A percentile compares a stretch with the other conserved stretches of the same genome.
These are phyloP conservation scores for Amniculicola lignicola DNA, from an alignment of 495 filamentous ascomycete species.

Conservation along the genomic window DNA sequence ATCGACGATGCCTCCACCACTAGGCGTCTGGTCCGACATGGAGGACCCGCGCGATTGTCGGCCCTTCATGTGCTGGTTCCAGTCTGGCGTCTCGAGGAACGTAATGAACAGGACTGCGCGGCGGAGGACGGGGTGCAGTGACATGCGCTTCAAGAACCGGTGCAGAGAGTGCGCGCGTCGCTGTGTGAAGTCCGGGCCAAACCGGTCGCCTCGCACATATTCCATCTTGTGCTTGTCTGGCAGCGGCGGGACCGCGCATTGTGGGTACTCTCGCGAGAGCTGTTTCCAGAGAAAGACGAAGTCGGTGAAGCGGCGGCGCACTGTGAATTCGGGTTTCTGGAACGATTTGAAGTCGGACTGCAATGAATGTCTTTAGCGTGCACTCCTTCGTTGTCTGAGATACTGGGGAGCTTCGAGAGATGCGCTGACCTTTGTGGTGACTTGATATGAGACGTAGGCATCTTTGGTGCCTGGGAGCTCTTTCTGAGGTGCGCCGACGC, in stretches of 20 bases:
- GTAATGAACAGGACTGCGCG: slow-evolving; percentile 73
- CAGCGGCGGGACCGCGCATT: slow-evolving; percentile 87
- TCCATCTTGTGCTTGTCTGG: slow-evolving; percentile 99
- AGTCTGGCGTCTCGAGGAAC: slow-evolving; percentile 89
- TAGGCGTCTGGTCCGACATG: slow-evolving; percentile 50
- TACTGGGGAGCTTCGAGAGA: neutral
- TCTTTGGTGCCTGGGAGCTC: slow-evolving; percentile 98
- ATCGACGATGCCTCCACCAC: slow-evolving; percentile 72
- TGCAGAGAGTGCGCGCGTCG: slow-evolving; percentile 86
- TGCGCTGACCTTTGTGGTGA: slow-evolving; percentile 78
- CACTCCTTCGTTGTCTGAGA: neutral
- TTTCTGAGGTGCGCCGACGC: slow-evolving; percentile 76
- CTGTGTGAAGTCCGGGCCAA: slow-evolving; percentile 88
- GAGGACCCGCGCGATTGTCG: slow-evolving; percentile 61
- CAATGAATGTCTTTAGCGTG: neutral
- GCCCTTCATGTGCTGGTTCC: slow-evolving; percentile 90
- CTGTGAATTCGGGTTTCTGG: slow-evolving; percentile 67
- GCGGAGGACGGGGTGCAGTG: slow-evolving; percentile 87
- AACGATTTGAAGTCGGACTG: slow-evolving; percentile 94
- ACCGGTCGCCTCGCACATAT: slow-evolving; percentile 93
- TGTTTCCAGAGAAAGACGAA: slow-evolving; percentile 96
- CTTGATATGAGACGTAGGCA: slow-evolving; percentile 90
- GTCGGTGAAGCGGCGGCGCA: slow-evolving; percentile 91
- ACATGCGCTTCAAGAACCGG: slow-evolving; percentile 82
- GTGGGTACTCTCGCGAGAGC: slow-evolving; percentile 79